Base-by-base conservation (phyloP, 352 stramenopile species). In the Pythium phragmiticola region DNA sequence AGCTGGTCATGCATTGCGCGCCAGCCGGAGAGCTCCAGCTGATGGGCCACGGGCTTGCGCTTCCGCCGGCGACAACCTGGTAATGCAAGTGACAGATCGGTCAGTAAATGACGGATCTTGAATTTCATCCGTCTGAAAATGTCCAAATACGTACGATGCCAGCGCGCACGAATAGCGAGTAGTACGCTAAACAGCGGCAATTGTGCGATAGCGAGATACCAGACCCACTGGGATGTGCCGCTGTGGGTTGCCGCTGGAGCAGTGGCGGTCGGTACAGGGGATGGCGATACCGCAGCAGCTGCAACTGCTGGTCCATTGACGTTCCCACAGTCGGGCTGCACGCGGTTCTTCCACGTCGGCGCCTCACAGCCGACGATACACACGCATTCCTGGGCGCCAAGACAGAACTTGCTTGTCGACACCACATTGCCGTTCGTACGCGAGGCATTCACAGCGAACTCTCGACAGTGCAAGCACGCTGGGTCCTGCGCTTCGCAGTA, bases 351-450 rank as follows among this genome's bases (percentile, higher is more conserved):
- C 54, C 65, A 67, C 30, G 65, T 65, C 14, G 60, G 46, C 36
- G 69, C 57, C 30, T 85, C 74, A 39, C 78, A 88, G 33, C 69
- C 75, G 37, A 84, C 16, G 17, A 88, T 72, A 60, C 78, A 88
- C 14, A 88, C 76, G 56, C 78, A 88, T 21, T 64, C 77, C 0
- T 60, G 65, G 0, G 33, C 37, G 9, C 78, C 78, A 3, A 73
- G 33, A 56, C 78, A 88, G 45, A 72, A 83, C 36, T 87, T 84
- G 63, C 71, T 82, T 4, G 73, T 79, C n/a, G 61, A 70, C 28
- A 71, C 77, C 55, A 84, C 28, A 28, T 65, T 80, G 39, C 72
- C 84, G 49, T 76, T 70, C 16, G 68, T 60, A n/a, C 50, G 60
- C 21, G 71, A 69, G 28, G 73, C 74, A 41, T 76, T 82, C 21